Percentiles rank a stretch among this genome's conserved stretches.
Conservation (phyloP, 495 filamentous ascomycete genomes). For the Neurospora intermedia region DNA sequence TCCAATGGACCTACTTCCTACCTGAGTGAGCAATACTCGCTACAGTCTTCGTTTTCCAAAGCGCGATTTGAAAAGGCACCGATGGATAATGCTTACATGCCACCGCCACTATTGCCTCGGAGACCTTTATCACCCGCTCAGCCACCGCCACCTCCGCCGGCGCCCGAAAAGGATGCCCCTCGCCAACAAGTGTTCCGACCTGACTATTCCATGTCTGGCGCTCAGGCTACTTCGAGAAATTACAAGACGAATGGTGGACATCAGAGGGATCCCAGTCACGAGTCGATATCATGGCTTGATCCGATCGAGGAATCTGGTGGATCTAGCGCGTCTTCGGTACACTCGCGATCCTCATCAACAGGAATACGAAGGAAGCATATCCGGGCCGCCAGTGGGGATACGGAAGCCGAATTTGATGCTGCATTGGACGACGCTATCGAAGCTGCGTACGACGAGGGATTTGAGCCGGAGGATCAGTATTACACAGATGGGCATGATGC, state of each 20-base stretch:
- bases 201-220: constrained; percentile 31
- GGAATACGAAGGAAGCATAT: constrained; percentile 57
- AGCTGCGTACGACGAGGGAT: constrained; percentile 88
- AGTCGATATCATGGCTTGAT: constrained; percentile 87
- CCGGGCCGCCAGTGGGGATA: constrained; percentile 57
- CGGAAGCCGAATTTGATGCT: constrained; percentile 89
- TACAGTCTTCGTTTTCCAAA: constrained; percentile 39
- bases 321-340: constrained; percentile 69
- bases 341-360: constrained; percentile 64
- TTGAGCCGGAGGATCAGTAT: constrained; percentile 54
- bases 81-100: constrained; percentile 44
- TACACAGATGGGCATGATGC: constrained; percentile 35
- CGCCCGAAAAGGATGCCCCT: constrained; percentile 21
- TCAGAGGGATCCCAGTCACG: constrained; percentile 50
- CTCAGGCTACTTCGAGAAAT: constrained; percentile 13
- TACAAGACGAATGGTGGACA: constrained; percentile 28
- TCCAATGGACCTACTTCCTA: constrained; percentile 11
- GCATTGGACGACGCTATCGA: constrained; percentile 93
- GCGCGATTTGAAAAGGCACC: constrained; percentile 33
- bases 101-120: constrained; percentile 55
- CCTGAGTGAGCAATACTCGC: constrained; percentile 21
- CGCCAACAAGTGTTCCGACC: constrained; percentile 25
- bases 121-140: constrained; percentile 29
- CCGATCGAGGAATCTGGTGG: constrained; percentile 92
- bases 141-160: constrained; percentile 24